Conservation (phyloP, 345 rosid species). For the Bretschneidera sinensis region DNA sequence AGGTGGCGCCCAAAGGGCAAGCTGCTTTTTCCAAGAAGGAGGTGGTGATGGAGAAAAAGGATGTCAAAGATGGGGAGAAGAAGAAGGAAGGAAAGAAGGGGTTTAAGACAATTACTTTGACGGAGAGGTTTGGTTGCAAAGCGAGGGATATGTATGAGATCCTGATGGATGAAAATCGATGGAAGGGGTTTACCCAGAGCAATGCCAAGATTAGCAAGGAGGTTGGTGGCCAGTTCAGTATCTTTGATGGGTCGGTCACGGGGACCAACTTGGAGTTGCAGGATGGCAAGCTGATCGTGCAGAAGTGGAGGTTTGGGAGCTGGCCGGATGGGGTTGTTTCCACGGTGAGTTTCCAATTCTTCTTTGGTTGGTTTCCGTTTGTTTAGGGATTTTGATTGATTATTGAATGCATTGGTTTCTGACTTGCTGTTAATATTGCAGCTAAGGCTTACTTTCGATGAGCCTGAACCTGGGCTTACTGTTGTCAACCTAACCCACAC, state of each 20-base stretch:
- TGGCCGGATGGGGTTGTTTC: conserved; percentile 96
- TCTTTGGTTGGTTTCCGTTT: neutral
- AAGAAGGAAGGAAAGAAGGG: conserved; percentile 48
- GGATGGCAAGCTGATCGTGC: conserved; percentile 87
- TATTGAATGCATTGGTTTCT: conserved; percentile 5
- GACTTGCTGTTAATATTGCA: conserved; percentile 32
- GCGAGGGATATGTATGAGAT: conserved; percentile 83
- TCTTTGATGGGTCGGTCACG: conserved; percentile 91
- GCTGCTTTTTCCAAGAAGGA: conserved; percentile 24
- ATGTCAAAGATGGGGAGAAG: conserved; percentile 31
- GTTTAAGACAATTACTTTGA: conserved; percentile 63
- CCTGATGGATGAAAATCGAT: conserved; percentile 92
- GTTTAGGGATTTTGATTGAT: conserved; percentile 12
- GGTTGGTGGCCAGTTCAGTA: conserved; percentile 72
- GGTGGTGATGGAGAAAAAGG: conserved; percentile 15
- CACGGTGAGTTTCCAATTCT: conserved; percentile 38
- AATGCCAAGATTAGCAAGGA: conserved; percentile 82
- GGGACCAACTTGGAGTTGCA: conserved; percentile 72
- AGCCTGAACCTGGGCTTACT: conserved; percentile 84
- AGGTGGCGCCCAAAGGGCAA: conserved; percentile 42
- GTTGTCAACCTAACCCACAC: conserved; percentile 64
- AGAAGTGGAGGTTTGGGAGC: conserved; percentile 92
- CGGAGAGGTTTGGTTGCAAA: conserved; percentile 84
- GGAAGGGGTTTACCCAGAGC: conserved; percentile 97
- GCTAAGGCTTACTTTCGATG: conserved; percentile 70